These are phyloP conservation scores for Quercus robur DNA, from an alignment of 306 rosid genomes.

Conservation along the genomic window DNA sequence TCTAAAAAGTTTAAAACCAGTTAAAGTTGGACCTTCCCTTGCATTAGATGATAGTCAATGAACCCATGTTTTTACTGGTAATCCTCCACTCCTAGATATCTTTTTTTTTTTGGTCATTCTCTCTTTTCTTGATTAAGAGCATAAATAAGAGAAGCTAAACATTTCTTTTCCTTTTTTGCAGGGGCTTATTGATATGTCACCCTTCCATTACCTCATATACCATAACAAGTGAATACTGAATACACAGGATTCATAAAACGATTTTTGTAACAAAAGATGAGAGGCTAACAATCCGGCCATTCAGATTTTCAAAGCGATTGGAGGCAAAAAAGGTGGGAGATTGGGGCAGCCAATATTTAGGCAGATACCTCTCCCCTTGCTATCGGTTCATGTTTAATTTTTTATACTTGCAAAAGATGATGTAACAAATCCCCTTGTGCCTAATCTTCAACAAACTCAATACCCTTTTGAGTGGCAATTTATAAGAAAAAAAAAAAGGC, in stretches of 20 bases:
- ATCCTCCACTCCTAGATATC: neutral
- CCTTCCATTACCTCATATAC: neutral
- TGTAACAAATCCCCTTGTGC: constrained; percentile 7
- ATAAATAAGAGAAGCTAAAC: neutral
- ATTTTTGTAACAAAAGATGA: constrained; percentile 15
- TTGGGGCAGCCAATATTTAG: neutral
- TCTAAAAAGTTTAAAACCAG: constrained; percentile 57
- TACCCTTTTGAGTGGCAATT: too few species aligned
- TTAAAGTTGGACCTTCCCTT: constrained; percentile 51
- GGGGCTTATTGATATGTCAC: constrained; percentile 1
- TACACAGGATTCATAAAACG: neutral
- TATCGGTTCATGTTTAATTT: neutral
- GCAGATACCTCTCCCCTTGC: constrained; percentile 8
- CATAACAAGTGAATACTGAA: neutral
- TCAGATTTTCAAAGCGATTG: neutral
- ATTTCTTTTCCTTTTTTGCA: neutral
- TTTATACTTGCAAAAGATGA: constrained; percentile 8
- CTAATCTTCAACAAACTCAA: neutral
- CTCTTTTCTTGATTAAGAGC: neutral
- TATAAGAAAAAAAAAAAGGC: neutral
- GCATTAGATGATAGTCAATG: constrained; percentile 22
- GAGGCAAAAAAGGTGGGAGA: neutral
- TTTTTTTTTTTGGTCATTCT: neutral
- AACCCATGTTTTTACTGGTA: constrained; percentile 28
- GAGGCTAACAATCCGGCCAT: neutral